These are phyloP conservation scores for Xylona heveae DNA, from an alignment of 495 filamentous ascomycete species.

Conservation along the genomic window DNA sequence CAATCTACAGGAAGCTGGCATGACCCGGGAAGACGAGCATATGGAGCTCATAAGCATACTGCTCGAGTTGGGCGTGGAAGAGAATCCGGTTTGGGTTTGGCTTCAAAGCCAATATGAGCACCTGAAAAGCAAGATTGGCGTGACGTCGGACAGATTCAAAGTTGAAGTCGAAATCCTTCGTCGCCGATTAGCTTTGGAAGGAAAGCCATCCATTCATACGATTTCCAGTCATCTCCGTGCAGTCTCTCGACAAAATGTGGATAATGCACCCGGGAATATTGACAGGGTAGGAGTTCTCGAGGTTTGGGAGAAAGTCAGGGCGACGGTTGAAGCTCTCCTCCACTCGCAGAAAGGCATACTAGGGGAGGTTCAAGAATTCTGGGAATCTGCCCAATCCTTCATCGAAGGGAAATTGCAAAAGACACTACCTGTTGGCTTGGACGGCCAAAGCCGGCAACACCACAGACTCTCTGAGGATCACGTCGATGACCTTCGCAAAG, in stretches of 20 bases:
- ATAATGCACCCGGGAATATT: constrained; percentile 24
- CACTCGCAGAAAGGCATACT: constrained; percentile 56
- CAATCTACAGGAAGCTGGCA: constrained; percentile 19
- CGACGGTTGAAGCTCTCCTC: constrained; percentile 45
- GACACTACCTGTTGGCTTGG: constrained; percentile 60
- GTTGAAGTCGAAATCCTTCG: constrained; percentile 83
- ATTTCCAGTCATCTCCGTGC: constrained; percentile 54
- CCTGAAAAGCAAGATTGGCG: constrained; percentile 60
- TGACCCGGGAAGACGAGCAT: constrained; percentile 49
- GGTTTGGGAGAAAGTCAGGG: constrained; percentile 69
- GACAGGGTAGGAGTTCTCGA: constrained; percentile 64
- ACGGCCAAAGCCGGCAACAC: constrained; percentile 64
- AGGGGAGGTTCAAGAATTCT: constrained; percentile 79
- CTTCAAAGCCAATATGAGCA: constrained; percentile 72
- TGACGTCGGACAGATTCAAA: constrained; percentile 59
- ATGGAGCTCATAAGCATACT: constrained; percentile 78
- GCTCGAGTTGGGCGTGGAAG: constrained; percentile 76
- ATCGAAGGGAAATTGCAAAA: constrained; percentile 70
- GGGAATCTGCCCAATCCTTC: constrained; percentile 81
- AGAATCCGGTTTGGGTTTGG: constrained; percentile 95
- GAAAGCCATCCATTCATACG: constrained; percentile 43
- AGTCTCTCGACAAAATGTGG: constrained; percentile 36
- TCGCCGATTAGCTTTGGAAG: constrained; percentile 49
- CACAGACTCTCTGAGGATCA: constrained; percentile 59
- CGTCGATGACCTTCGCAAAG: constrained; percentile 49